A percentile compares a stretch with the other conserved stretches of the same genome.
Evolutionary conservation across 75 land plant species (phyloP).

Genomic region (Ceratopteris richardii): DNA sequence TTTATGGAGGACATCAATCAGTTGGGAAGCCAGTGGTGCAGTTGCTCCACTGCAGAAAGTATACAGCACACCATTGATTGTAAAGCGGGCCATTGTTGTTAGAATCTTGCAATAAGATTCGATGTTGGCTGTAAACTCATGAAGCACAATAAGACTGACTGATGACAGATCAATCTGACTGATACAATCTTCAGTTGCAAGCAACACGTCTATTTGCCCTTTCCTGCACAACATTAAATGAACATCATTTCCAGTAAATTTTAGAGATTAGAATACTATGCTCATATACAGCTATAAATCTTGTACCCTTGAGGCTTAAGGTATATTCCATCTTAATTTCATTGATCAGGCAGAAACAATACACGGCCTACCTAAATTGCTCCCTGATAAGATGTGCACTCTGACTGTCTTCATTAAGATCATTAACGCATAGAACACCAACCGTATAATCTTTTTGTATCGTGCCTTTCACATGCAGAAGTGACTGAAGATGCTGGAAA

Average conservation of each 20-base stretch:
- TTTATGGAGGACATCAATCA: constrained; percentile 34
- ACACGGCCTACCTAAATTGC: constrained; percentile 5
- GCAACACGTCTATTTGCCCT: constrained; percentile 2
- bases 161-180: constrained; percentile 8
- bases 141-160: constrained; percentile 20
- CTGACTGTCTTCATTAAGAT: not conserved
- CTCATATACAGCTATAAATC: no score
- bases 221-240: not conserved
- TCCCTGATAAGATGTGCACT: not conserved
- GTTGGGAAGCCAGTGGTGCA: constrained; percentile 22
- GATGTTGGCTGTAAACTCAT: constrained; percentile 26
- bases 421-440: not conserved
- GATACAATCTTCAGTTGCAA: constrained; percentile 6
- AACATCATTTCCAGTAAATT: no score
- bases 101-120: constrained; percentile 31
- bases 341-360: no score
- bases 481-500: not conserved
- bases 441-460: constrained; percentile 1
- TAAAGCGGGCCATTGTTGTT: constrained; percentile 39
- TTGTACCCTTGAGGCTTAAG: no score
- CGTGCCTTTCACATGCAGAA: not conserved
- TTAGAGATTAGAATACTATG: not conserved
- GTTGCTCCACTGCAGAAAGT: constrained; percentile 39
- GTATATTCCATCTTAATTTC: no score
- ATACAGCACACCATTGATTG: constrained; percentile 36